Percentiles rank a stretch among this genome's conserved stretches.
Conservation (phyloP, 257 asterid species). For the Misopates orontium region DNA sequence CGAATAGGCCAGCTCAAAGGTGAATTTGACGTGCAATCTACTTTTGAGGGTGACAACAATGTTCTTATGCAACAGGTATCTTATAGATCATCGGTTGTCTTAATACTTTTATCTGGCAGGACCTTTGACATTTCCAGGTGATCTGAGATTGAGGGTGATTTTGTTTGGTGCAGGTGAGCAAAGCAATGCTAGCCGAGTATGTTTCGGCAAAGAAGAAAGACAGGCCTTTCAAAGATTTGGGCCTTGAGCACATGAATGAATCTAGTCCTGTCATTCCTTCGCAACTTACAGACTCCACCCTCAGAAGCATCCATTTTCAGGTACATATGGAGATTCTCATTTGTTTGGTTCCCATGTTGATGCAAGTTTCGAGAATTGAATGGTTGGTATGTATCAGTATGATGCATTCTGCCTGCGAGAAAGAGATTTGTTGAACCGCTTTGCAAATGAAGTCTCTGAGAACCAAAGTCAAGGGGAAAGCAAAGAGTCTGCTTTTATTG, state of each 20-base stretch:
- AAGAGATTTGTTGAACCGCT: constrained; percentile 68
- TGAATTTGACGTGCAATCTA: constrained; percentile 89
- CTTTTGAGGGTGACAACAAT: constrained; percentile 98
- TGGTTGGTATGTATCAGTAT: constrained; percentile 35
- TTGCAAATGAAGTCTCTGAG: constrained; percentile 70
- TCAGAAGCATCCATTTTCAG: constrained; percentile 68
- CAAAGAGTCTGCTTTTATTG: constrained; percentile 69
- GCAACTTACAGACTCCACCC: constrained; percentile 45
- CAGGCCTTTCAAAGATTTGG: constrained; percentile 76
- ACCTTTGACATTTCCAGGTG: not conserved
- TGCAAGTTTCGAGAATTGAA: constrained; percentile 20
- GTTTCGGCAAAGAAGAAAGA: constrained; percentile 55
- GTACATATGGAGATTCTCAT: constrained; percentile 37
- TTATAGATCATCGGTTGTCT: too few relatives aligned
- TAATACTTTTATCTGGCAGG: constrained; percentile 83
- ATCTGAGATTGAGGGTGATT: not conserved
- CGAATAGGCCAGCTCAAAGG: constrained; percentile 88
- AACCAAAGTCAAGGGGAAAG: constrained; percentile 72
- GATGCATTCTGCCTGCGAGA: constrained; percentile 87
- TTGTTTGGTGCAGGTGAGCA: constrained; percentile 67
- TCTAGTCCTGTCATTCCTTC: constrained; percentile 65
- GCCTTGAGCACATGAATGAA: constrained; percentile 89
- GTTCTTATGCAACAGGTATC: constrained; percentile 97
- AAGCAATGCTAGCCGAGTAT: constrained; percentile 81
- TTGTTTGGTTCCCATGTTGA: not conserved